These are phyloP conservation scores for Boletus rubescentipes DNA, from an alignment of 768 basidiomycete genomes.

Conservation along the genomic window DNA sequence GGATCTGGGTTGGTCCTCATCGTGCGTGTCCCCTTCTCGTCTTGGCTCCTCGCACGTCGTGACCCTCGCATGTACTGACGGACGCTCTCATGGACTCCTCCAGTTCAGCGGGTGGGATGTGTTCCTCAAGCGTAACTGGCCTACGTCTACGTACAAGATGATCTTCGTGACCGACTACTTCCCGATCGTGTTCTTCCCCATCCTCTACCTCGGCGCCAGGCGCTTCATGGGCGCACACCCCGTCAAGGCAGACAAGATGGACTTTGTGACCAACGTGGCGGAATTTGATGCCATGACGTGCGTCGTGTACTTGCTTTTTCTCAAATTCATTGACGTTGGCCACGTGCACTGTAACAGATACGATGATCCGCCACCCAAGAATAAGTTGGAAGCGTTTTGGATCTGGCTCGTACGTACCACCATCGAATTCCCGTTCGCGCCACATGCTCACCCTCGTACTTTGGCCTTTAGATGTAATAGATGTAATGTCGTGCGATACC, in stretches of 20 bases:
- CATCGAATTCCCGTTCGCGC: neutral
- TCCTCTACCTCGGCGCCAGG: conserved; percentile 39
- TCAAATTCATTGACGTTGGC: neutral
- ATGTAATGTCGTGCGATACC: neutral
- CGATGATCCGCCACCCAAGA: conserved; percentile 27
- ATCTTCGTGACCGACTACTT: conserved; percentile 44
- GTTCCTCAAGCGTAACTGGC: conserved; percentile 35
- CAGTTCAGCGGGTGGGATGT: conserved; percentile 41
- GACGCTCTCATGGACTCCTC: neutral
- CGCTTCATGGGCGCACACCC: conserved; percentile 11
- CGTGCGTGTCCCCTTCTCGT: conserved; percentile 30
- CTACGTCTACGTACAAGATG: conserved; percentile 30
- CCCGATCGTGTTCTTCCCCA: conserved; percentile 44
- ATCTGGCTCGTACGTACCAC: conserved; percentile 24
- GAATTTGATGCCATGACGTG: conserved; percentile 32
- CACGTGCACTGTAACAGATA: conserved; percentile 8
- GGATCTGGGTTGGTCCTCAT: conserved; percentile 30
- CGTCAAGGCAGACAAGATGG: conserved; percentile 19
- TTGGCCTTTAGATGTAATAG: conserved; percentile 8
- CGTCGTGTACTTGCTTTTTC: too few relatives aligned
- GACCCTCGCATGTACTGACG: too few relatives aligned
- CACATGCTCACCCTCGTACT: neutral
- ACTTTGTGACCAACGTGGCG: conserved; percentile 20
- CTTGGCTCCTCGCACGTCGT: too few relatives aligned
- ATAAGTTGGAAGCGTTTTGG: conserved; percentile 25